Base-by-base conservation (phyloP, 2,329 filamentous ascomycete species). In the Alternaria consortialis region DNA sequence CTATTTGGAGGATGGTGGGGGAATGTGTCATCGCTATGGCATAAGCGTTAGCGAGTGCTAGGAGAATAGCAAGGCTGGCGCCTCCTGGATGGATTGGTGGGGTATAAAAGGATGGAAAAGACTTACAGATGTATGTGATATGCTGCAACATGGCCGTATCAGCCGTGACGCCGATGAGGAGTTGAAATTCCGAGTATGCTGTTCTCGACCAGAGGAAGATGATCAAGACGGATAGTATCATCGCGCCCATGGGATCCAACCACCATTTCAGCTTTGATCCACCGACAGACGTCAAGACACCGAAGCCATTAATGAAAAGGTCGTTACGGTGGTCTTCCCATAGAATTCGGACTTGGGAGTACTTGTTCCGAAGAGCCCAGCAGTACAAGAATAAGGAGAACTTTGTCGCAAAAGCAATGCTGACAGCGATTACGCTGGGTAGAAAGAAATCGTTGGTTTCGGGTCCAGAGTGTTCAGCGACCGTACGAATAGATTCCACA, bases 311-410 rank as follows among this genome's bases (percentile, higher is more conserved):
- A 85, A 99, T 93, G 72, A 97, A 85, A n/a, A 99, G 84, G 75
- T 99, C 95, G 75, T 99, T 99, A 63, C 95, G 90, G 81, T 99
- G 95, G 74, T 98, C 94, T 79, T 97, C 92, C 94, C 93, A 97
- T 13, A 98, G 83, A 75, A 97, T 97, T 58, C 91, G 87, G 65
- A 97, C 88, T 79, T 97, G 94, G 62, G 89, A 93, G 83, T 98
- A 97, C 72, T 92, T 91, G 81, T 97, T 90, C 68, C 94, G 90
- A 72, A 98, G 81, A 5, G 92, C 88, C 88, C 91, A 98, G 81
- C 95, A 98, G 83, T 97, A 98, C 27, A 96, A 71, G 79, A 97
- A 98, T 1, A 98, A 85, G 5, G 72, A 74, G 15, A 98, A 82
- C 77, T 99, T 98, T 23, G 94, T 97, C 31, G 77, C 80, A 74